phyloP scores from a whole-genome alignment of 257 asterid genomes.

The Ilex asprella region DNA sequence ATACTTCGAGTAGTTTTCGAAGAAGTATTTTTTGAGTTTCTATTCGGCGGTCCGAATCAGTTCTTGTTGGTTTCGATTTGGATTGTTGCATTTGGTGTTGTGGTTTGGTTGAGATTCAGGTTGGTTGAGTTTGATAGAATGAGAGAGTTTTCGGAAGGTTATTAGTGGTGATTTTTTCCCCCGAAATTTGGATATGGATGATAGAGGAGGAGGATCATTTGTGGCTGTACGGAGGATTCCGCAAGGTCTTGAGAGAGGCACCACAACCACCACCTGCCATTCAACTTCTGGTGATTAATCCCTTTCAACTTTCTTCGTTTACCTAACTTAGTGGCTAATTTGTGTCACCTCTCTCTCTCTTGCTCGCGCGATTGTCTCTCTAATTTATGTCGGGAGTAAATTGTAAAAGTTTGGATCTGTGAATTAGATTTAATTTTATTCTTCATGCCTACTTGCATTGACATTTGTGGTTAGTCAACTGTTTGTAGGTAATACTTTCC shows the following conservation, averaged over 20 bases:
- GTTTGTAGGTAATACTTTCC: constrained; percentile 1
- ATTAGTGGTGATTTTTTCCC: no score
- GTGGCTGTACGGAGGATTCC: constrained; percentile 93
- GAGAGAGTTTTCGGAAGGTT: no score
- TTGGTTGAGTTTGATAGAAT: no score
- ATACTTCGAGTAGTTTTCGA: no score
- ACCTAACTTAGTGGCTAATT: neutral
- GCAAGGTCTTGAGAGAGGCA: constrained; percentile 80
- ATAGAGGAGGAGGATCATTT: constrained; percentile 89
- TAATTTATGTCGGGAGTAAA: constrained; percentile 18
- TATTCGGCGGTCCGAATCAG: no score
- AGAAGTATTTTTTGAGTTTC: no score
- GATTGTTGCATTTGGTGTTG: no score
- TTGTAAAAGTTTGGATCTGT: constrained; percentile 47
- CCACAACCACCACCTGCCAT: constrained; percentile 50
- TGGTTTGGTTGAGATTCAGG: no score
- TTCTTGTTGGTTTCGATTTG: no score
- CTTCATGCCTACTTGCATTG: constrained; percentile 61
- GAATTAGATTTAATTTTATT: constrained; percentile 33
- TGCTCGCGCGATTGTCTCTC: no score
- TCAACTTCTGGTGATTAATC: constrained; percentile 63
- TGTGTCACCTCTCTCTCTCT: neutral
- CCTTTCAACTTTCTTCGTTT: neutral
- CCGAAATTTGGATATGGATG: constrained; percentile 36
- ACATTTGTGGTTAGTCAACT: constrained; percentile 51